These are phyloP conservation scores for Colletotrichum chrysophilum DNA, from an alignment of 2,329 filamentous ascomycete genomes.

Conservation along the genomic window DNA sequence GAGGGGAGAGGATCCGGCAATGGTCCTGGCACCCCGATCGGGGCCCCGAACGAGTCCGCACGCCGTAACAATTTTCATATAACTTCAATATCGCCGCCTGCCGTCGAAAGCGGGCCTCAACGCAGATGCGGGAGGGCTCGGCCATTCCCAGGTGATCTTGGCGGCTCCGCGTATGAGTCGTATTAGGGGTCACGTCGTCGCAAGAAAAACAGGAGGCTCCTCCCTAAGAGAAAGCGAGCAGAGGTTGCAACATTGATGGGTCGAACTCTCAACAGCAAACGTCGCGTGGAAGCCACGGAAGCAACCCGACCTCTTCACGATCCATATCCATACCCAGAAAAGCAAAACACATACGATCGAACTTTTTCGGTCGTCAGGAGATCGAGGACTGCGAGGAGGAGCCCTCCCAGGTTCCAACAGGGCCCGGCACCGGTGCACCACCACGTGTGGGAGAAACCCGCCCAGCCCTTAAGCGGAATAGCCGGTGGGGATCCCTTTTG, in stretches of 20 bases:
- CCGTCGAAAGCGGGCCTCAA: background rate
- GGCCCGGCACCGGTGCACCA: background rate
- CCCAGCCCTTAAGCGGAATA: background rate
- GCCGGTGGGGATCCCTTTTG: background rate
- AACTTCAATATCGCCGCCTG: background rate
- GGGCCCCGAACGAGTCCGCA: background rate
- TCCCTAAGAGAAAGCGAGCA: background rate
- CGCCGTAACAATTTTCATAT: background rate
- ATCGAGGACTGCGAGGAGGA: background rate
- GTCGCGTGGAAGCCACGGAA: background rate
- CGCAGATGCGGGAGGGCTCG: background rate
- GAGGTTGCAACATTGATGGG: background rate
- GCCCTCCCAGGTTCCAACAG: background rate
- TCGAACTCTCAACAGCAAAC: background rate
- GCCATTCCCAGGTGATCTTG: background rate
- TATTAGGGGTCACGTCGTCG: background rate
- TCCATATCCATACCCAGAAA: background rate
- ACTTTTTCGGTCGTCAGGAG: background rate
- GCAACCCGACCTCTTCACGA: background rate
- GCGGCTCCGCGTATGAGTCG: background rate
- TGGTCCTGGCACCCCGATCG: background rate
- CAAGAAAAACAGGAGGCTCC: background rate
- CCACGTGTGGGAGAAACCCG: background rate
- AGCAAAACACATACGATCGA: background rate
- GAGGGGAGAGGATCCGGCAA: background rate